Percentiles rank a stretch among this genome's conserved stretches.
Evolutionary conservation across 108 stramenopile genomes (phyloP).

Genomic region (Nannochloropsis salina): DNA sequence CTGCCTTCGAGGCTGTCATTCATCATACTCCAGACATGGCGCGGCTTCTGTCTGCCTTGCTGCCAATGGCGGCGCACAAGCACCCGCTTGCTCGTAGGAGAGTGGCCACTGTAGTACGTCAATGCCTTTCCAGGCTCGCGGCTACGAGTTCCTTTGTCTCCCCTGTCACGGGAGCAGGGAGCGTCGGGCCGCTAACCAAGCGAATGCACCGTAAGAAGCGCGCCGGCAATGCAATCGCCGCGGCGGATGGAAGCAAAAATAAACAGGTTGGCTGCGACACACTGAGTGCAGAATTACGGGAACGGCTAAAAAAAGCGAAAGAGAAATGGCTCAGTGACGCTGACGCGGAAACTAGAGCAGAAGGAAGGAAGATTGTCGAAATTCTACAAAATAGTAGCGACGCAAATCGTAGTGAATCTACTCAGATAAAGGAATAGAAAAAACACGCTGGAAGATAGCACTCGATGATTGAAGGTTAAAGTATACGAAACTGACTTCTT

Average conservation of each 20-base stretch:
- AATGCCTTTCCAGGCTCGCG: neutral
- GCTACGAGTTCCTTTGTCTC: neutral
- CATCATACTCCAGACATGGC: neutral
- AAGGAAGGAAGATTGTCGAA: neutral
- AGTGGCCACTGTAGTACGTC: neutral
- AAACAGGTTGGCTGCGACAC: neutral
- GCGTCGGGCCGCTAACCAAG: neutral
- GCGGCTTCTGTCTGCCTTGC: neutral
- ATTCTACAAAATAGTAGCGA: neutral
- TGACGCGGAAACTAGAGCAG: neutral
- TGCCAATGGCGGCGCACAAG: neutral
- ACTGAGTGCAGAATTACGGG: neutral
- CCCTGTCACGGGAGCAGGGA: neutral
- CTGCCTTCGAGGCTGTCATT: neutral
- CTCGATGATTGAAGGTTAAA: no score
- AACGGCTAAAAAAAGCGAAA: neutral
- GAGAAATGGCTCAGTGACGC: neutral
- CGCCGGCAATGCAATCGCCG: neutral
- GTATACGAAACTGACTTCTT: no score
- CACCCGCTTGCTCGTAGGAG: neutral
- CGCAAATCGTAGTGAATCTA: no score
- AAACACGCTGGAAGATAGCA: no score
- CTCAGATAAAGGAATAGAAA: no score
- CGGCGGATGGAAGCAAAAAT: neutral
- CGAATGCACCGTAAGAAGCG: neutral